Evolutionary conservation across 208 protist genomes (phyloP), one percentile per base, ranked within the genome.

Genomic region (Herpetomonas tarakana): DNA sequence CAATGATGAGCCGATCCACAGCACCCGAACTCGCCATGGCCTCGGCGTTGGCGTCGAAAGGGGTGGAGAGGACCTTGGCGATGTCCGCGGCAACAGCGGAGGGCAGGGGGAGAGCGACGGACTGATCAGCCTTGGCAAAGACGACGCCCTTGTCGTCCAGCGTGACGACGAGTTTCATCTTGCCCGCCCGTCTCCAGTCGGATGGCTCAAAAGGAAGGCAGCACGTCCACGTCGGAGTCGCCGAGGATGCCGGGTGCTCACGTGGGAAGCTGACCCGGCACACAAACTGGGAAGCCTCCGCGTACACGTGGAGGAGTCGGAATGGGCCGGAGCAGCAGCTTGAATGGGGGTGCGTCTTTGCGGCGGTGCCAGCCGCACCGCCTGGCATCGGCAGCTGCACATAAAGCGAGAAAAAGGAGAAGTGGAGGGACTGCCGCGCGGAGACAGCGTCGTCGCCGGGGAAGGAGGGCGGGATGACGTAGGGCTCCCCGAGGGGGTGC

Each of bases 171-270:
- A 90, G 41, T 56, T 90, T 61, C 54, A 82, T 65, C 63, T 76
- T 85, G 52, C 51, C n/a, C n/a, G n/a, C n/a, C n/a, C n/a, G 61
- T 58, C 86, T 74, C 74, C 70, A 83, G 49, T 90, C 76, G 26
- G 67, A 63, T 19, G 53, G 41, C 18, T 52, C 25, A 19, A 81
- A 21, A 9, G 53, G 35, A 6, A 58, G 12, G 3, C 58, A 45
- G 55, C 59, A 66, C 61, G 59, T 30, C 3, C 63, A 11, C 2
- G 45, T 12, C 16, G 44, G 16, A 16, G 26, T n/a, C 19, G 26
- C 7, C 29, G 35, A 24, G 3, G 41, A 9, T 46, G n/a, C n/a
- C n/a, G n/a, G n/a, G n/a, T n/a, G n/a, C n/a, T n/a, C n/a, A n/a
- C n/a, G n/a, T 21, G 46, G 31, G 26, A 53, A n/a, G 18, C 21